Evolutionary conservation across 345 rosid species (phyloP).

Genomic region (Aurinia saxatilis): DNA sequence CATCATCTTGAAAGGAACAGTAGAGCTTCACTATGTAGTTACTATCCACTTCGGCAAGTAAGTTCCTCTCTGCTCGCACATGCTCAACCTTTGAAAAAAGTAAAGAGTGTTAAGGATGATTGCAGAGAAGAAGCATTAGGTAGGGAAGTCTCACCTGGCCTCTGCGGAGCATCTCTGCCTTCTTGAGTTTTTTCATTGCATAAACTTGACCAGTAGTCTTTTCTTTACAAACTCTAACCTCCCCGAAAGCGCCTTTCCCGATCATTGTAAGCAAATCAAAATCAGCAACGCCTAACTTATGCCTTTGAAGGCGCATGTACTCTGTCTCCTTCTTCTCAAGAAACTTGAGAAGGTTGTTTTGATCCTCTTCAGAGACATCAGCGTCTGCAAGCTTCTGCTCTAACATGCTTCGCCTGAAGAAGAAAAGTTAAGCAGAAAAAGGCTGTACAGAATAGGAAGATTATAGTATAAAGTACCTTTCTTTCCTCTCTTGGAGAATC

Average conservation of each 20-base stretch:
- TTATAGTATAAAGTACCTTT: conserved; percentile 54
- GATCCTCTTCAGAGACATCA: conserved; percentile 96
- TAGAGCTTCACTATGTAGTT: conserved; percentile 51
- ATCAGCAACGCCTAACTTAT: conserved; percentile 92
- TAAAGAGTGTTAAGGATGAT: not conserved
- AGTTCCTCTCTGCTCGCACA: conserved; percentile 64
- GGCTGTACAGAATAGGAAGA: too few species aligned
- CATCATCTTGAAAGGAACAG: conserved; percentile 62
- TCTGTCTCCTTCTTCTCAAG: conserved; percentile 95
- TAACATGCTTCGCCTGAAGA: conserved; percentile 52
- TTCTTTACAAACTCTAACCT: conserved; percentile 92
- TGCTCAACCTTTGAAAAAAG: conserved; percentile 45
- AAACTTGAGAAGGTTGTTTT: conserved; percentile 76
- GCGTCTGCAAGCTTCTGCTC: conserved; percentile 95
- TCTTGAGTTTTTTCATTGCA: conserved; percentile 92
- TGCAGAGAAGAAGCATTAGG: not conserved
- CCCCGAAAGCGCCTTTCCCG: conserved; percentile 87
- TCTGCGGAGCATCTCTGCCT: conserved; percentile 96
- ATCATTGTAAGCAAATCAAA: conserved; percentile 80
- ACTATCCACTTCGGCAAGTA: conserved; percentile 61
- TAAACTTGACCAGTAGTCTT: conserved; percentile 82
- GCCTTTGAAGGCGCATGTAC: conserved; percentile 94
- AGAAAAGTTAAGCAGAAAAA: too few species aligned
- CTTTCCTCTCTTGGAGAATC: conserved; percentile 72
- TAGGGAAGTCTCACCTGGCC: conserved; percentile 82